Evolutionary conservation across 805 yeast species (phyloP), one percentile per base, ranked within the genome.

Genomic region (Monosporozyma siamensis): DNA sequence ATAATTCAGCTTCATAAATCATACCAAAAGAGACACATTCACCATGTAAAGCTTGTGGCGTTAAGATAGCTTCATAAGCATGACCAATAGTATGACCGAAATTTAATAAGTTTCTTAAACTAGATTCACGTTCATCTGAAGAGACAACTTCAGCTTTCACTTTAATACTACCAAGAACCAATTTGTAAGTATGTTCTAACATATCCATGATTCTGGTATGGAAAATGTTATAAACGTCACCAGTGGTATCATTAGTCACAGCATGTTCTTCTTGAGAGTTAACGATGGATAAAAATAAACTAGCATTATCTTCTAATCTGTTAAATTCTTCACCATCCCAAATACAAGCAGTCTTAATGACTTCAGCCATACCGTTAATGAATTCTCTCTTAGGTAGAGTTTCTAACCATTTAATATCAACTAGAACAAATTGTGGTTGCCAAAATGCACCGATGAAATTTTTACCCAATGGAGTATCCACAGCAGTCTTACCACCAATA

Each of bases 11-110:
- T 64, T 92, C 98, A 55, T 80, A 75, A 26, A 92, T 80, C 75
- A 88, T 83, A 49, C 98, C 98, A 47, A 92, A 75, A n/a, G 97
- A 74, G n/a, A 92, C 98, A 73, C 98, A 92, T 66, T 92, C 98
- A 46, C 98, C 98, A 58, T 92, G 98, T 36, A 92, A 72, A 20
- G 95, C 92, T 63, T 89, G 87, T 7, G 98, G 98, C 4, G 97
- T 89, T 48, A 92, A 71, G 27, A 92, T 79, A n/a, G 98, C 97
- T 68, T 92, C 98, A 50, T 83, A 88, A 17, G 98, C 98, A 63
- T 92, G 98, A 36, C 98, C 98, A 54, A 92, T 89, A 23, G 96
- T 77, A 63, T 92, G 98, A 27, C 98, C 98, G 59, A 90, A 92
- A 65, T 92, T 92, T 46, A 92, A 72, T 49, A 92, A 67, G 63